Percentiles rank a stretch among this genome's conserved stretches.
These are phyloP conservation scores for Kodamaea nitidulidarum DNA, from an alignment of 805 yeast genomes.

Conservation along the genomic window DNA sequence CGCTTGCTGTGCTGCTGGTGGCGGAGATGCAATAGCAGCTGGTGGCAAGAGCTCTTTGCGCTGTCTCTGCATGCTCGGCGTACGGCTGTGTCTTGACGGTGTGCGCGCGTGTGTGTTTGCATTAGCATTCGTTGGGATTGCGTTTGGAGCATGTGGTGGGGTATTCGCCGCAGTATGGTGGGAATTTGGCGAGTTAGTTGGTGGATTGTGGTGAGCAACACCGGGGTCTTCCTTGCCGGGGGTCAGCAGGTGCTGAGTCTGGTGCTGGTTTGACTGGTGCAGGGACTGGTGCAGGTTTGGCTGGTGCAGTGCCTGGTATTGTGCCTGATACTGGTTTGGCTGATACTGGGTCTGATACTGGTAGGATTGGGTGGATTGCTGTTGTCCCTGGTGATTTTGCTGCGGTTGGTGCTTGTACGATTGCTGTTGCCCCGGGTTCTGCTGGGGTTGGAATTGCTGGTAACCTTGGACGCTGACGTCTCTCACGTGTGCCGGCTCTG, in stretches of 20 bases:
- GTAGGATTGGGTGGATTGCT: not conserved
- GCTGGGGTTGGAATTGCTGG: constrained; percentile 1
- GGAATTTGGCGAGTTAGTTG: too few relatives aligned
- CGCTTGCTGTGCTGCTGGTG: not conserved
- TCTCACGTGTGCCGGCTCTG: not conserved
- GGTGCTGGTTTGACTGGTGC: too few relatives aligned
- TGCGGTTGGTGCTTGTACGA: constrained; percentile 7
- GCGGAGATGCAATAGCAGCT: constrained; percentile 7
- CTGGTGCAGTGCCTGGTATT: too few relatives aligned
- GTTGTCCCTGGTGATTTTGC: constrained; percentile 15
- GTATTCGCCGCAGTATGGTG: not conserved
- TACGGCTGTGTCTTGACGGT: constrained; percentile 1
- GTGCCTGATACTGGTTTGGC: too few relatives aligned
- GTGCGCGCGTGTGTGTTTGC: too few relatives aligned
- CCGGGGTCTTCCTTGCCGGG: too few relatives aligned
- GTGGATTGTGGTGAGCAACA: too few relatives aligned
- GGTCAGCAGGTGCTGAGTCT: too few relatives aligned
- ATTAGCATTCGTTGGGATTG: too few relatives aligned
- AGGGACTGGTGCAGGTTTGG: too few relatives aligned
- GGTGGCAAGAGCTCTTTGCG: constrained; percentile 5
- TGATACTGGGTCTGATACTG: too few relatives aligned
- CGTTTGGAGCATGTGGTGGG: not conserved
- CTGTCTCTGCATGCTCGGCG: constrained; percentile 1
- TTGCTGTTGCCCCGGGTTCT: constrained; percentile 9
- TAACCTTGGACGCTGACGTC: not conserved